These are phyloP conservation scores for Beauveria caledonica DNA, from an alignment of 2,329 filamentous ascomycete species.

Conservation along the genomic window DNA sequence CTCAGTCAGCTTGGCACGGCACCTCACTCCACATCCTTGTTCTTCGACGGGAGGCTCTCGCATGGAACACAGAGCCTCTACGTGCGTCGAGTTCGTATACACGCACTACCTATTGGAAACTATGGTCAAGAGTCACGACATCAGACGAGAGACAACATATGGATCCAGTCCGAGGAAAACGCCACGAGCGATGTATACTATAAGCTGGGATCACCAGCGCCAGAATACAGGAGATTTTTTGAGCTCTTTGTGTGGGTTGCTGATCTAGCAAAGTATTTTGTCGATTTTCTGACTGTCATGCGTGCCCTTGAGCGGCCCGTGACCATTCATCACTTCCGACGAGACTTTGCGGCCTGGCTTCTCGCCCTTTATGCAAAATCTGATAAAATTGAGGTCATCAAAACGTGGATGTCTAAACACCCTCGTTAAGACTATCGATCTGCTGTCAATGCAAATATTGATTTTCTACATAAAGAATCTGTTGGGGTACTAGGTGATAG, in stretches of 20 bases:
- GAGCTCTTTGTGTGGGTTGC: constrained; percentile 62
- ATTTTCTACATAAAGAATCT: constrained; percentile 59
- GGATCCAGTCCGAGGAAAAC: constrained; percentile 50
- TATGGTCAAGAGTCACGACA: constrained; percentile 43
- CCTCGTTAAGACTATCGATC: constrained; percentile 52
- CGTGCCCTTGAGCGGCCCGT: constrained; percentile 28
- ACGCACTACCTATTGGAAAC: constrained; percentile 54
- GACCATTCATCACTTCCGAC: constrained; percentile 47
- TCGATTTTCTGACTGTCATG: constrained; percentile 52
- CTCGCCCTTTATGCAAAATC: constrained; percentile 32
- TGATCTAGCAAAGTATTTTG: constrained; percentile 60
- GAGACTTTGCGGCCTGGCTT: constrained; percentile 52
- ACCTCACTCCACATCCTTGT: constrained; percentile 29
- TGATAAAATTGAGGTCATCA: constrained; percentile 27
- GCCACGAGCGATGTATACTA: constrained; percentile 50
- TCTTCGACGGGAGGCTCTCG: constrained; percentile 54
- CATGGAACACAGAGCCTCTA: constrained; percentile 35
- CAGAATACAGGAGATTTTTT: constrained; percentile 56
- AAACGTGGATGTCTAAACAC: constrained; percentile 47
- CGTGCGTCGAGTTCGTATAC: constrained; percentile 49
- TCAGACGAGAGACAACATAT: constrained; percentile 47
- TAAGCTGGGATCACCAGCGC: constrained; percentile 44
- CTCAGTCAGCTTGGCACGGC: constrained; percentile 43
- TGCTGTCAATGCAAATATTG: constrained; percentile 49
- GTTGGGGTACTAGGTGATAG: constrained; percentile 35